phyloP scores from a whole-genome alignment of 2,329 filamentous ascomycete genomes.

The Allantophomopsis cytisporea region DNA sequence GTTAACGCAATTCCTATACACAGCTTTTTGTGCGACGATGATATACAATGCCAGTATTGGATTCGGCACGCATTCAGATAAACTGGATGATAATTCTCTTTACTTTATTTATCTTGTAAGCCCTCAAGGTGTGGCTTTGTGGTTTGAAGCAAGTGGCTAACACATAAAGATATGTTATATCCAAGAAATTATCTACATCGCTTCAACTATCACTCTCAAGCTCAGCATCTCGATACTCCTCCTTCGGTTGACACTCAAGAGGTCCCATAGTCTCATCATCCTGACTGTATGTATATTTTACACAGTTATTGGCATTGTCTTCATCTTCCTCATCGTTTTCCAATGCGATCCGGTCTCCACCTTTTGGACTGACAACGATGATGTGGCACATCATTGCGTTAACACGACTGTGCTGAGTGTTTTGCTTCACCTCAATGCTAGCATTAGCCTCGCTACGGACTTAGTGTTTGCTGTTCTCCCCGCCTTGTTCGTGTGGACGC shows the following conservation, averaged over 20 bases:
- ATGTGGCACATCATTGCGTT: not conserved
- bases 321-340: constrained; percentile 1
- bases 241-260: not conserved
- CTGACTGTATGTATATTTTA: not conserved
- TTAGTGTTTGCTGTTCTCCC: not conserved
- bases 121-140: too few relatives aligned
- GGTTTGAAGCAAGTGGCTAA: too few relatives aligned
- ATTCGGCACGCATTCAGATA: not conserved
- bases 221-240: constrained; percentile 2
- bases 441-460: constrained; percentile 1
- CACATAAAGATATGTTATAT: not conserved
- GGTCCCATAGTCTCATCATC: not conserved
- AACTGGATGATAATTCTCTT: not conserved
- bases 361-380: constrained; percentile 1
- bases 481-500: not conserved
- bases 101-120: too few relatives aligned
- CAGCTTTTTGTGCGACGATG: not conserved
- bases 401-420: not conserved
- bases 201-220: constrained; percentile 1
- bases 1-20: not conserved
- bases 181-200: constrained; percentile 1
- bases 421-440: not conserved
- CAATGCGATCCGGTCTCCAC: constrained; percentile 1
- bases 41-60: not conserved
- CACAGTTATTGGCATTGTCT: not conserved